Evolutionary conservation across 2,329 filamentous ascomycete species (phyloP).

Genomic region (Exophiala spinifera): DNA sequence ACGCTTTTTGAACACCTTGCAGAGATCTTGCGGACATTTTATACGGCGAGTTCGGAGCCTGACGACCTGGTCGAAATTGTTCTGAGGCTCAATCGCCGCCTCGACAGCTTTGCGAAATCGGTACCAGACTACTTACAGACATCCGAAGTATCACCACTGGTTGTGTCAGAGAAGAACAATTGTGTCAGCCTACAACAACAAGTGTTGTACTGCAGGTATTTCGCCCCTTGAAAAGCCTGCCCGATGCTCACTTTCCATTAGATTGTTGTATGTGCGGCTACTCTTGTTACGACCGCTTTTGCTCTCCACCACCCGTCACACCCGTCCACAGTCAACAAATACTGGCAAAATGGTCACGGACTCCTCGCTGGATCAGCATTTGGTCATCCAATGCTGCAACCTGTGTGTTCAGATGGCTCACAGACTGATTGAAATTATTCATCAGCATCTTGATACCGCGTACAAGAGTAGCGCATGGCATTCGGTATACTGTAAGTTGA

Average conservation of each 20-base stretch:
- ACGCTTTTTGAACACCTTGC: constrained; percentile 38
- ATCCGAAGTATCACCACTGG: background rate
- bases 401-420: constrained; percentile 36
- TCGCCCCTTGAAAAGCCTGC: background rate
- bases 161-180: background rate
- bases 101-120: constrained; percentile 2
- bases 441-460: constrained; percentile 20
- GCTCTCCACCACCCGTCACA: background rate
- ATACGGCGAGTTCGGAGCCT: background rate
- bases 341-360: background rate
- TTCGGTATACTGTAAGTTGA: constrained; percentile 9
- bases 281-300: constrained; percentile 6
- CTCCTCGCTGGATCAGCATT: constrained; percentile 1
- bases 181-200: constrained; percentile 7
- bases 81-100: constrained; percentile 2
- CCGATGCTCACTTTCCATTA: background rate
- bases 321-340: background rate
- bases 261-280: constrained; percentile 3
- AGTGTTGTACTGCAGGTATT: constrained; percentile 6
- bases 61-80: constrained; percentile 4
- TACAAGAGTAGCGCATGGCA: constrained; percentile 8
- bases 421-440: constrained; percentile 34
- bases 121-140: constrained; percentile 3
- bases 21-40: constrained; percentile 30
- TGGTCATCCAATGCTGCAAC: constrained; percentile 30